These are phyloP conservation scores for Inga laurina DNA, from an alignment of 306 rosid genomes.

Conservation along the genomic window DNA sequence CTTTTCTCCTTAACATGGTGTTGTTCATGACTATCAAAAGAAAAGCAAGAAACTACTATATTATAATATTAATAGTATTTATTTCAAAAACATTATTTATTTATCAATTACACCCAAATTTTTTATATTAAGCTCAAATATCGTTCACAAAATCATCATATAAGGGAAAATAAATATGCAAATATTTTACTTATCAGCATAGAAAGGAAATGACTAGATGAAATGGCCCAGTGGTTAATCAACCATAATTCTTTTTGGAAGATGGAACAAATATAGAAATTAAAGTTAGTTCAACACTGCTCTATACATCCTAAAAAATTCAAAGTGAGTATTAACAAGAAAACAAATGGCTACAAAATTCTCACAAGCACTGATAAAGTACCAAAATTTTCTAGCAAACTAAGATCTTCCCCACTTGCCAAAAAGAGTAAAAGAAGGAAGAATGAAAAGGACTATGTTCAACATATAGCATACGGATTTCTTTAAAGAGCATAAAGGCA, in stretches of 20 bases:
- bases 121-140: too few species aligned
- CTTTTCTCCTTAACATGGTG: too few species aligned
- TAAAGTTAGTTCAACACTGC: slow-evolving; percentile 15
- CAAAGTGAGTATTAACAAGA: slow-evolving; percentile 13
- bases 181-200: not conserved
- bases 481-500: not conserved
- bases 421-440: slow-evolving; percentile 14
- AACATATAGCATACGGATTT: not conserved
- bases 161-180: too few species aligned
- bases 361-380: slow-evolving; percentile 16
- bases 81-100: too few species aligned
- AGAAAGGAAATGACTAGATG: slow-evolving; percentile 6
- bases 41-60: too few species aligned
- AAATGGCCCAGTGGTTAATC: slow-evolving; percentile 25
- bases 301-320: slow-evolving; percentile 18
- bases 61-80: too few species aligned
- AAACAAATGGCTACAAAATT: slow-evolving; percentile 26
- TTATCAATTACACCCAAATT: too few species aligned
- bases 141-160: too few species aligned
- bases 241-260: slow-evolving; percentile 19
- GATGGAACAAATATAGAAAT: not conserved
- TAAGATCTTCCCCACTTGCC: slow-evolving; percentile 17
- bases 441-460: slow-evolving; percentile 8
- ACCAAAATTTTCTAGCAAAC: slow-evolving; percentile 19
- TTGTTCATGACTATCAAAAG: too few species aligned